Evolutionary conservation across 805 yeast genomes (phyloP), one percentile per base, ranked within the genome.

Genomic region (Vanderwaltozyma polyspora): DNA sequence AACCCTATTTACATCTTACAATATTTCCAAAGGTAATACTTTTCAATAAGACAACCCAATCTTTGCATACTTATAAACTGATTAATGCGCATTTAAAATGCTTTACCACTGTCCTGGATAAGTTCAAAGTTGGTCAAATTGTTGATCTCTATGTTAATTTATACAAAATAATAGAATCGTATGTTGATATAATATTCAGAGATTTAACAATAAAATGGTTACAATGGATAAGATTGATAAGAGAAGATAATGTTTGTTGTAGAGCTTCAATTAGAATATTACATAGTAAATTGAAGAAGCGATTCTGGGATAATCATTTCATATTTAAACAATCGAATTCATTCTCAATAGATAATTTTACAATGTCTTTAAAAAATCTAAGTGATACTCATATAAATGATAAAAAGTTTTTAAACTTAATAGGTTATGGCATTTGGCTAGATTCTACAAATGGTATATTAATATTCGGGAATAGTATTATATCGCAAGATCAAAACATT

Each of bases 401-500:
- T 4, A 29, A 34, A 5, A 26, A 27, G 9, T 19, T 24, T 22
- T 18, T 29, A 9, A 19, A 36, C 16, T 29, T 25, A 7, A 22
- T 38, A 2, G 28, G 30, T 12, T 40, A 33, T 18, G 52, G 50
- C 6, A 25, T 45, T 3, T 49, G 55, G 55, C 15, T 45, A 19
- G 52, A 49, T 36, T 36, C 43, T 8, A 25, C 28, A 17, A 43
- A 43, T n/a, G 51, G 51, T 5, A 40, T 48, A 14, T 28, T 49
- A 19, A 33, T 49, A 10, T 36, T 48, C 19, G 41, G 41, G 22
- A 45, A 41, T 26, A 40, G 44, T 7, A 16, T 41, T 34, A n/a
- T 19, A n/a, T 10, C 9, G 6, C 19, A 21, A 3, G 16, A 21
- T 15, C 7, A 21, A 7, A 21, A 21, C 7, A 21, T 21, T 8